Base-by-base conservation (phyloP, 2,329 filamentous ascomycete genomes). In the Claviceps paspali region DNA sequence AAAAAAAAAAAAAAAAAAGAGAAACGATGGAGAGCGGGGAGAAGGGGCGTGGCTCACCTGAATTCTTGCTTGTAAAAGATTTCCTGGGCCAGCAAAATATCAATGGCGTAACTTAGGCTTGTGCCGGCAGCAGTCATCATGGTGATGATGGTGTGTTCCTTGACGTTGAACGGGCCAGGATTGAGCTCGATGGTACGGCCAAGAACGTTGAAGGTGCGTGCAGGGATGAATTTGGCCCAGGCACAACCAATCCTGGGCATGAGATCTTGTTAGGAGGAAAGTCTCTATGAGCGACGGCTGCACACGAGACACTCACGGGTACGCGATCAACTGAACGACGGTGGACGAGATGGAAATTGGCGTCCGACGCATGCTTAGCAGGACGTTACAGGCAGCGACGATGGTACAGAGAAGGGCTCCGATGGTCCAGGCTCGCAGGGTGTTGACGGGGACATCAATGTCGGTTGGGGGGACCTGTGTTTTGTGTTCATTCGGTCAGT, bases 351-450 rank as follows among this genome's bases (percentile, higher is more conserved):
- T 69, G 11, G 55, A 43, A 39, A 73, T 65, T 38, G 66, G 64
- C 2, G 70, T 63, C 29, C 64, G 62, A 30, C 67, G 65, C 26
- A 65, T 45, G 11, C 52, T 54, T 27, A 75, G 70, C 8, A 74
- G 52, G 49, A 70, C 64, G 51, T 76, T 76, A 48, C 73, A 56
- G 1, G 60, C 67, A 0, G 71, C 70, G 21, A 72, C 69, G 35
- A 73, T 52, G 1, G 73, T 77, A 42, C 71, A 70, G 39, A 76
- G 61, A 29, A 76, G 2, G 38, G 71, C 45, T 24, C 73, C 73
- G 39, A 78, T 69, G 5, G 51, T 44, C 73, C 73, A 78, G 9
- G 71, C 70, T 15, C 73, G 72, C 40, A 78, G 61, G 3, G 73
- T 78, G 50, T 69, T 70, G 40, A 63, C 59, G 6, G 68, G 63